Evolutionary conservation across 129 eudicot genomes (phyloP).

Genomic region (Flaveria bidentis): DNA sequence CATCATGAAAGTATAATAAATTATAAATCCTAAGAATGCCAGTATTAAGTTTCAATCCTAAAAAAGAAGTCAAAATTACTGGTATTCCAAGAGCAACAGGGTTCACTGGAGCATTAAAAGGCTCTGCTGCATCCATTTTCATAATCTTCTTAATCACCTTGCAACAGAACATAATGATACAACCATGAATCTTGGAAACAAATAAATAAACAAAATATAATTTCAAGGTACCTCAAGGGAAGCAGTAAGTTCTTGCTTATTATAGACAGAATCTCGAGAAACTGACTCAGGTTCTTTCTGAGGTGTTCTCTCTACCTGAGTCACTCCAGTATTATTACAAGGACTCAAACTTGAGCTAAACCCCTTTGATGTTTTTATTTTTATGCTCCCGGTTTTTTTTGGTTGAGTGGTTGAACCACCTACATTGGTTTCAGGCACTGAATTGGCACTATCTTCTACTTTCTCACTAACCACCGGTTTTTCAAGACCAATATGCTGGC

Average conservation of each 20-base stretch:
- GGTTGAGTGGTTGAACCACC: conserved; percentile 36
- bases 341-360: conserved; percentile 63
- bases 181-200: not conserved
- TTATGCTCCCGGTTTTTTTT: conserved; percentile 64
- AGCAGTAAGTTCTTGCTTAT: conserved; percentile 68
- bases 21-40: not conserved
- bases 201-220: not conserved
- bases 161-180: conserved; percentile 1
- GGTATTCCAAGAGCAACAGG: conserved; percentile 97
- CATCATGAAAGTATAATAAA: not conserved
- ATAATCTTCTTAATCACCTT: conserved; percentile 86
- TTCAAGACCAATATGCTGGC: conserved; percentile 51
- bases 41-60: not conserved
- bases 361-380: conserved; percentile 63
- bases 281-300: conserved; percentile 23
- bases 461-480: conserved; percentile 58
- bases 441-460: conserved; percentile 75
- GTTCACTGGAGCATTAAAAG: conserved; percentile 88
- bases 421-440: conserved; percentile 52
- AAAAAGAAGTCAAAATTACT: conserved; percentile 33
- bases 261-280: conserved; percentile 36
- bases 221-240: conserved; percentile 68
- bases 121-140: conserved; percentile 99
- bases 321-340: conserved; percentile 47
- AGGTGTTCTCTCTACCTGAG: conserved; percentile 43